Evolutionary conservation across 805 yeast species (phyloP).

Genomic region (Blastobotrys attinorum): DNA sequence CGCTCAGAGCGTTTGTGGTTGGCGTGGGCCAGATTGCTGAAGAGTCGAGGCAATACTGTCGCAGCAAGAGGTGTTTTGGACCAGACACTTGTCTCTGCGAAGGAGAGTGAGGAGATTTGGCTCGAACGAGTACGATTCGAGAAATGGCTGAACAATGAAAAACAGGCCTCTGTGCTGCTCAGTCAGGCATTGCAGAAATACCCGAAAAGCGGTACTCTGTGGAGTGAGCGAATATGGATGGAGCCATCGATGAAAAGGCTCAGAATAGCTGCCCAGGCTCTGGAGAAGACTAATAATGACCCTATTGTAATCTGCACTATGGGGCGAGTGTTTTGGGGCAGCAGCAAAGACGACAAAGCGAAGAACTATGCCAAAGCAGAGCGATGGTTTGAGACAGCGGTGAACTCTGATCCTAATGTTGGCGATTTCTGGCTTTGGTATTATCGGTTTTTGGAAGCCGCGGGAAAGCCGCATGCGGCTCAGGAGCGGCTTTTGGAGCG

Average conservation of each 20-base stretch:
- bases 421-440: constrained; percentile 78
- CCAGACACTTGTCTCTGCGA: constrained; percentile 46
- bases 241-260: constrained; percentile 40
- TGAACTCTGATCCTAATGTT: constrained; percentile 42
- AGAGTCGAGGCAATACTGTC: constrained; percentile 35
- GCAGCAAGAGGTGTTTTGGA: constrained; percentile 70
- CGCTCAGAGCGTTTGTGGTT: constrained; percentile 50
- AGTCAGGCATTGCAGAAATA: constrained; percentile 50
- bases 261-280: constrained; percentile 62
- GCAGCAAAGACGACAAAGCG: constrained; percentile 45
- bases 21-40: constrained; percentile 41
- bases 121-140: constrained; percentile 54
- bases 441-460: constrained; percentile 33
- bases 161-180: constrained; percentile 47
- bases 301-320: constrained; percentile 52
- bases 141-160: constrained; percentile 36
- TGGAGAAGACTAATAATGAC: constrained; percentile 55
- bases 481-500: no score
- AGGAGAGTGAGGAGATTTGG: constrained; percentile 44
- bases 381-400: constrained; percentile 68
- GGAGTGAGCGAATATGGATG: constrained; percentile 52
- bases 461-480: constrained; percentile 24
- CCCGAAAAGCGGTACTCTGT: constrained; percentile 53
- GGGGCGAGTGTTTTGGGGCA: constrained; percentile 60
- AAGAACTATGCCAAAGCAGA: constrained; percentile 45